phyloP scores from a whole-genome alignment of 768 basidiomycete species.

The Trametes coccinea region DNA sequence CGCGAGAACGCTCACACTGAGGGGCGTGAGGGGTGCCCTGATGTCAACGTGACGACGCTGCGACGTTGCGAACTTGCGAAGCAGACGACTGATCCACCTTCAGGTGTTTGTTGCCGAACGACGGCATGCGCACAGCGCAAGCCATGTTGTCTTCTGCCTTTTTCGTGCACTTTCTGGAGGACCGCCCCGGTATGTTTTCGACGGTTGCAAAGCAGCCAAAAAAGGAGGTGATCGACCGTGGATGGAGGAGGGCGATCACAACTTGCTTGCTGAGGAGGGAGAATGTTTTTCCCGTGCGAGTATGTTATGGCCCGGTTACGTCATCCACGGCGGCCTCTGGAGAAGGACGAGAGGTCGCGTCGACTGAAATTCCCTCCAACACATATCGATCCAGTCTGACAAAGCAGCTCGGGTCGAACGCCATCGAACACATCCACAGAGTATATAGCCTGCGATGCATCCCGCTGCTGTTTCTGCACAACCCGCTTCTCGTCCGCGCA shows the following conservation, averaged over 20 bases:
- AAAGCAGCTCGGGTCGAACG: neutral
- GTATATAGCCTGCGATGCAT: neutral
- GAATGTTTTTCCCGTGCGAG: neutral
- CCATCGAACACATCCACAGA: neutral
- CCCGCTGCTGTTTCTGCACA: neutral
- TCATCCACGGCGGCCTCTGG: neutral
- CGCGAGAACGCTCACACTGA: neutral
- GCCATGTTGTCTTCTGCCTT: too few relatives aligned
- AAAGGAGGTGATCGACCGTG: neutral
- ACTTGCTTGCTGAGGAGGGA: neutral
- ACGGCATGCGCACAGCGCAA: too few relatives aligned
- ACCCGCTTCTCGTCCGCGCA: neutral
- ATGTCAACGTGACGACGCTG: neutral
- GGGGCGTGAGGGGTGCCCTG: neutral
- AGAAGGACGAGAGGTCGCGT: too few relatives aligned
- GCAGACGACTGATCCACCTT: too few relatives aligned
- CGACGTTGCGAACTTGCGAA: neutral
- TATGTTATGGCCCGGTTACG: slow-evolving; percentile 4
- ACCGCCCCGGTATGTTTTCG: too few relatives aligned
- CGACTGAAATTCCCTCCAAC: too few relatives aligned
- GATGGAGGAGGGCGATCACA: neutral
- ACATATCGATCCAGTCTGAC: neutral
- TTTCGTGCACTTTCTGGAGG: neutral
- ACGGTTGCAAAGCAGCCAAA: neutral
- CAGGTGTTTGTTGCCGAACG: too few relatives aligned